Evolutionary conservation across 1,139 yeast genomes (phyloP).

Genomic region (Yamadazyma dushanensis): DNA sequence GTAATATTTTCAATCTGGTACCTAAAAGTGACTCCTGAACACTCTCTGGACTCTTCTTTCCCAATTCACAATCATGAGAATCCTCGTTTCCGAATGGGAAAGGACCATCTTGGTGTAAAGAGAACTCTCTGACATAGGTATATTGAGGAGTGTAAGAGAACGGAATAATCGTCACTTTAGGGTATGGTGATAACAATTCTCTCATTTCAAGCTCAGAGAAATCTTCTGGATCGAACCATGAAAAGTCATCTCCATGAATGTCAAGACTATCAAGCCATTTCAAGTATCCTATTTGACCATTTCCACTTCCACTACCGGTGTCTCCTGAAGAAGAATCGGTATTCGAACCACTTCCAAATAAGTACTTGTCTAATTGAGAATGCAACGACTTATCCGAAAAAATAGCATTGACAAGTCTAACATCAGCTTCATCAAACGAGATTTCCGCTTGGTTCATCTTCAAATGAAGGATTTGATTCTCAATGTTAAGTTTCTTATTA

Average conservation of each 20-base stretch:
- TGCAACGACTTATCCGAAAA: conserved; percentile 58
- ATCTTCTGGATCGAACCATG: conserved; percentile 84
- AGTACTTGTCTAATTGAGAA: conserved; percentile 41
- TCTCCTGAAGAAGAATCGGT: conserved; percentile 17
- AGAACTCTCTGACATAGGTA: conserved; percentile 66
- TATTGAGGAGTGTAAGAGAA: conserved; percentile 74
- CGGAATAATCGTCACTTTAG: conserved; percentile 61
- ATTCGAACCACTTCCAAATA: conserved; percentile 24
- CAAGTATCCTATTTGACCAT: conserved; percentile 5
- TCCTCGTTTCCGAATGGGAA: conserved; percentile 70
- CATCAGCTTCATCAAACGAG: conserved; percentile 68
- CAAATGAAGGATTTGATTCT: conserved; percentile 56
- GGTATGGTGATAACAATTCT: conserved; percentile 48
- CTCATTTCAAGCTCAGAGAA: conserved; percentile 68
- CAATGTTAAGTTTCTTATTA: conserved; percentile 56
- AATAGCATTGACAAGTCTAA: conserved; percentile 67
- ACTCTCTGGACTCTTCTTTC: conserved; percentile 52
- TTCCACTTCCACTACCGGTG: conserved; percentile 4
- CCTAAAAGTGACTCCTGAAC: conserved; percentile 48
- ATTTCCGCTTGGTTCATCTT: conserved; percentile 78
- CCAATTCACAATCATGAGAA: conserved; percentile 69
- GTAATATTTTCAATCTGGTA: conserved; percentile 43
- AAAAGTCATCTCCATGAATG: conserved; percentile 45
- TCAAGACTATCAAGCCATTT: conserved; percentile 31
- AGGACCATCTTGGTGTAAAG: conserved; percentile 48